Base-by-base conservation (phyloP, 1,284 basidiomycete genomes). In the Malassezia slooffiae region DNA sequence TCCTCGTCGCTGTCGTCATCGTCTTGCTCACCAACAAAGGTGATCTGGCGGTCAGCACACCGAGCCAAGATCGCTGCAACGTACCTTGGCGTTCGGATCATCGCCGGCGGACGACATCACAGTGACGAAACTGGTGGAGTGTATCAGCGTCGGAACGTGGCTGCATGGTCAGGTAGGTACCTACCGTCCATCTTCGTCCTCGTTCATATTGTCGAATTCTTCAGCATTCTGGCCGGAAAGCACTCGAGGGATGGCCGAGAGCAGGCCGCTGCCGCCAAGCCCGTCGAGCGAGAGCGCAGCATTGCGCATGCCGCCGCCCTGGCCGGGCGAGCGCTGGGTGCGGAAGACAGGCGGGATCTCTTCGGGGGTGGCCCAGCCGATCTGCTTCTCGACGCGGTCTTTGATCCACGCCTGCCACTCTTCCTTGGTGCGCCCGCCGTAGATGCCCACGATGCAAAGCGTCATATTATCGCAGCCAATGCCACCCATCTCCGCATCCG, bases 391-490 rank as follows among this genome's bases (percentile, higher is more conserved):
- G 31, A 91, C 84, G 32, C 90, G 80, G 39, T 88, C 78, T 52
- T 78, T 80, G 55, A 99, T 72, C 93, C 90, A 97, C 19, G 77
- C 71, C 66, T 85, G 85, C 93, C 93, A 99, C 67, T 93, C 81
- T 53, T 87, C 82, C 68, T 82, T 80, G 12, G 87, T 87, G 48
- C 81, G 80, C 23, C 86, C 90, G 53, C 84, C 77, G 23, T 93
- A 77, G 37, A 97, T 70, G 4, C 87, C 93, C 36, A 97, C 79
- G 47, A 97, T 78, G 56, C 95, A 78, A 42, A 93, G 76, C 0
- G 93, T 97, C 93, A 99, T 99, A 74, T 99, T 97, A 74, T 99
- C 93, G 69, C 90, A 96, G 17, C 93, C 93, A 51, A 96, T 85
- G 13, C 93, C 91, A 33, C 86, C 87, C 30, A 85, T 84, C 34